These are phyloP conservation scores for Wickerhamomyces kurtzmanii DNA, from an alignment of 805 yeast species.

Conservation along the genomic window DNA sequence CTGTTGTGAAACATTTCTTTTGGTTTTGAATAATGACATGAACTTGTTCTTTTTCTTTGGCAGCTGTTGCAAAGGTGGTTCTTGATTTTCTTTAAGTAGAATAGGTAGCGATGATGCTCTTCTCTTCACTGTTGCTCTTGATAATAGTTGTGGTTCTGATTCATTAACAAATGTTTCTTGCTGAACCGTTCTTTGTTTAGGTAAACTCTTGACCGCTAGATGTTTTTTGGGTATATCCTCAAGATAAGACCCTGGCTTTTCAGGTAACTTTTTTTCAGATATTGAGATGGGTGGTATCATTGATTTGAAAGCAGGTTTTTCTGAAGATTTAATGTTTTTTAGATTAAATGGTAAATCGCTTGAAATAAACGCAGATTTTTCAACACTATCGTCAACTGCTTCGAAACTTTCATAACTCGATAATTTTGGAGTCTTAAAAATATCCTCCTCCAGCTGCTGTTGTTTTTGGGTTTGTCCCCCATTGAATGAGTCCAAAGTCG, in stretches of 20 bases:
- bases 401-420: constrained; percentile 2
- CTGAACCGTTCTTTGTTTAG: not conserved
- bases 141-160: constrained; percentile 1
- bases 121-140: constrained; percentile 2
- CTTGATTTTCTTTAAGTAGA: constrained; percentile 1
- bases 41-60: constrained; percentile 12
- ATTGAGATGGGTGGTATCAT: too few relatives aligned
- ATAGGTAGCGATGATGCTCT: constrained; percentile 16
- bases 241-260: too few relatives aligned
- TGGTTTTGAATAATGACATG: constrained; percentile 12
- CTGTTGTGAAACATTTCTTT: constrained; percentile 14
- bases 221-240: too few relatives aligned
- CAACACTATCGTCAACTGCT: not conserved
- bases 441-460: constrained; percentile 5
- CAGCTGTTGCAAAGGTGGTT: not conserved
- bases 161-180: not conserved
- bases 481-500: too few relatives aligned
- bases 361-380: not conserved
- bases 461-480: constrained; percentile 1
- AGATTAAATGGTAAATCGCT: not conserved
- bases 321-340: too few relatives aligned
- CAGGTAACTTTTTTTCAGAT: too few relatives aligned
- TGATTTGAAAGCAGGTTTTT: too few relatives aligned
- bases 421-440: constrained; percentile 17
- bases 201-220: not conserved